A percentile compares a stretch with the other conserved stretches of the same genome.
Conservation (phyloP, 2,329 filamentous ascomycete genomes). For the Ophiostoma tasmaniense region DNA sequence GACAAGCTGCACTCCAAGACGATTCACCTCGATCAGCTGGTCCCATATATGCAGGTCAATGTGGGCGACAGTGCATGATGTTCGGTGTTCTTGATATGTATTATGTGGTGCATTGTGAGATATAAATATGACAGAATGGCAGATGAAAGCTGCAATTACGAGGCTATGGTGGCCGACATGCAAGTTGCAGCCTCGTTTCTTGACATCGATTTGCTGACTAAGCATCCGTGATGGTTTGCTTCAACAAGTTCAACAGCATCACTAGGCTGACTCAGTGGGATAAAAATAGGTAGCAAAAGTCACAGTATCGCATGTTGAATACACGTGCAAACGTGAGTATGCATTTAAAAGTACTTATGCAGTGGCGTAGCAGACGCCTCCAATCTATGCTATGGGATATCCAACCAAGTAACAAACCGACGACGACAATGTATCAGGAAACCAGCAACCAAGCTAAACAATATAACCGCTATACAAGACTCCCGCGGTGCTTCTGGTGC, state of each 20-base stretch:
- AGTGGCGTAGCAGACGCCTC: not conserved
- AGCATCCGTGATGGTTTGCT: not conserved
- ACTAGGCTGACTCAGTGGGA: no score
- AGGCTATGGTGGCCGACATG: not conserved
- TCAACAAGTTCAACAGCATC: no score
- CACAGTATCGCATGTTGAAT: no score
- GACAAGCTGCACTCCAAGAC: not conserved
- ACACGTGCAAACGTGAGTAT: not conserved
- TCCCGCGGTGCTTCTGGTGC: slow-evolving; percentile 39
- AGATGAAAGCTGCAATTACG: not conserved
- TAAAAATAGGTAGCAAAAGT: no score
- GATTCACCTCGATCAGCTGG: not conserved
- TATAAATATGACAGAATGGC: not conserved
- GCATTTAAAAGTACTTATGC: not conserved
- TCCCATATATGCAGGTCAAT: not conserved
- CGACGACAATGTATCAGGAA: not conserved
- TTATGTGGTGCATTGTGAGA: not conserved
- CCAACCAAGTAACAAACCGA: not conserved
- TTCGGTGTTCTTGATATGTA: not conserved
- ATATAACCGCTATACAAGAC: not conserved
- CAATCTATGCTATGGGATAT: not conserved
- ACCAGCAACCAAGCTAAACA: not conserved
- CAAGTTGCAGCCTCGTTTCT: not conserved
- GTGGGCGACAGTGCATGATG: not conserved
- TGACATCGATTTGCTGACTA: not conserved